Conservation (phyloP, 2,329 filamentous ascomycete species). For the Laburnicola sp. region DNA sequence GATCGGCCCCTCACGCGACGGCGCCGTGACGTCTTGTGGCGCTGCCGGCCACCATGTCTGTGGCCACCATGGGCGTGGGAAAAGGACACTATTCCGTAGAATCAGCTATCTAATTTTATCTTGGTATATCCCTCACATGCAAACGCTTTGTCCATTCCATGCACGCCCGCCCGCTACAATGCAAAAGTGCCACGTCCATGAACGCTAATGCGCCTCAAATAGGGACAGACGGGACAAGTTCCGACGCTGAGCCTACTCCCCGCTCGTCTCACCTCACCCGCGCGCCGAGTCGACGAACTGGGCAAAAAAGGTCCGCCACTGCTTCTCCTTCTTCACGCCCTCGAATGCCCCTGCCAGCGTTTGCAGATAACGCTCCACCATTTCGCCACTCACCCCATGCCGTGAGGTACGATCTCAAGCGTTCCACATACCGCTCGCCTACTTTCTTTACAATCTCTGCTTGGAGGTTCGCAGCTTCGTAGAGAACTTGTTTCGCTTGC, state of each 20-base stretch:
- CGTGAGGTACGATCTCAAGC: conserved; percentile 71
- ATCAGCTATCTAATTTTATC: neutral
- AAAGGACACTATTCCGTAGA: neutral
- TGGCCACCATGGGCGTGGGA: neutral
- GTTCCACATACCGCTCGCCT: conserved; percentile 75
- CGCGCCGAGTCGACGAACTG: conserved; percentile 45
- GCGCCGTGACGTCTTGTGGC: too few relatives aligned
- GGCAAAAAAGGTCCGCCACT: conserved; percentile 52
- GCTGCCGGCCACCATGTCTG: too few relatives aligned
- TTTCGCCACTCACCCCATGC: conserved; percentile 65
- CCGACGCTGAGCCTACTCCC: neutral
- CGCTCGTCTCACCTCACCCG: conserved; percentile 8
- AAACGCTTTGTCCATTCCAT: neutral
- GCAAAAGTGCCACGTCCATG: neutral
- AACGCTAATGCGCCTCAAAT: conserved; percentile 4
- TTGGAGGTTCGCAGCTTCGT: conserved; percentile 84
- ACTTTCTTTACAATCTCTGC: conserved; percentile 90
- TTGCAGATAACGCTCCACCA: conserved; percentile 66
- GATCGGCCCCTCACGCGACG: too few relatives aligned
- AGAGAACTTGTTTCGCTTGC: conserved; percentile 83
- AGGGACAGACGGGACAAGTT: neutral
- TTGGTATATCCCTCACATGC: conserved; percentile 8
- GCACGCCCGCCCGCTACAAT: conserved; percentile 2
- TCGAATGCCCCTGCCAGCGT: conserved; percentile 41
- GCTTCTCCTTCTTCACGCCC: conserved; percentile 44